Percentiles rank a stretch among this genome's conserved stretches.
Conservation (phyloP, 2,329 filamentous ascomycete genomes). For the Penicillium hesseltinei region DNA sequence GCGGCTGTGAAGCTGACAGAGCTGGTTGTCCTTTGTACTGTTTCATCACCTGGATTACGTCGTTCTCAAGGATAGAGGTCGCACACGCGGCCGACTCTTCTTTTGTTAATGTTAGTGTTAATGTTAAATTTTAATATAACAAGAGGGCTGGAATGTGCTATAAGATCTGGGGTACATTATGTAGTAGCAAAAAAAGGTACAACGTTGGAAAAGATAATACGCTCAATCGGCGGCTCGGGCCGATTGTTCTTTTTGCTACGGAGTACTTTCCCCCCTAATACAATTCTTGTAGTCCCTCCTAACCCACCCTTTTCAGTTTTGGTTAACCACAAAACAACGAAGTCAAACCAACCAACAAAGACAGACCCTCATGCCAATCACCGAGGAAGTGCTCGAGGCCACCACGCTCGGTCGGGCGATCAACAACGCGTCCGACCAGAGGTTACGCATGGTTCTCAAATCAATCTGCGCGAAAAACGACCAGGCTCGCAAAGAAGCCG, state of each 20-base stretch:
- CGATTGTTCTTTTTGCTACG: too few relatives aligned
- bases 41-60: background rate
- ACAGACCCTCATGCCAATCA: background rate
- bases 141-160: background rate
- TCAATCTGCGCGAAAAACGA: background rate
- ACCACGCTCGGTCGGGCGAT: background rate
- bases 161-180: background rate
- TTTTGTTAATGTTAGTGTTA: too few relatives aligned
- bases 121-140: background rate
- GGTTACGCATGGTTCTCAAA: background rate
- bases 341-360: background rate
- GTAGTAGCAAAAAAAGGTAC: background rate
- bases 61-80: too few relatives aligned
- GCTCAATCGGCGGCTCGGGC: too few relatives aligned
- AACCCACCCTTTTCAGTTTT: background rate
- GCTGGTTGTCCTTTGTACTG: background rate
- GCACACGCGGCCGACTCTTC: too few relatives aligned
- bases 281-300: background rate
- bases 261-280: too few relatives aligned
- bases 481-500: background rate
- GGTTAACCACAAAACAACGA: background rate
- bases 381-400: background rate
- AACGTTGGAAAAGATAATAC: too few relatives aligned
- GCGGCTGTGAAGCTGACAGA: background rate
- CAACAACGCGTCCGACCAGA: background rate